These are phyloP conservation scores for Clarireedia monteithiana DNA, from an alignment of 2,329 filamentous ascomycete species.

Conservation along the genomic window DNA sequence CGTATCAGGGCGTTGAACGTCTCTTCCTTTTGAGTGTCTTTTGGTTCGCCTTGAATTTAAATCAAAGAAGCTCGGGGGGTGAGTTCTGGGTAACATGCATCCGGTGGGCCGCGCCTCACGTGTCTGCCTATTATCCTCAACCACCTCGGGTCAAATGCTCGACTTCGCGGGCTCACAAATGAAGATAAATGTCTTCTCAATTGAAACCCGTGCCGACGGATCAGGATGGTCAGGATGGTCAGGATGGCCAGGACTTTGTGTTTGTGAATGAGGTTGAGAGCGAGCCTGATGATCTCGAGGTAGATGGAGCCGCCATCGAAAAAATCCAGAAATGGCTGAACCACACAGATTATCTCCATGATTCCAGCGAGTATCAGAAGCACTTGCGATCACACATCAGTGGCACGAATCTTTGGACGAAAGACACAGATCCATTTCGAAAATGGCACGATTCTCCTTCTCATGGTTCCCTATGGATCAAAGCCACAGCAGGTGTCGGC, in stretches of 20 bases:
- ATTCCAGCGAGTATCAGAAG: constrained; percentile 16
- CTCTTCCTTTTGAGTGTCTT: too few species aligned
- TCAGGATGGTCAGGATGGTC: background rate
- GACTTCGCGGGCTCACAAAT: background rate
- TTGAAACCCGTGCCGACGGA: background rate
- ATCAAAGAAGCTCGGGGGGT: too few species aligned
- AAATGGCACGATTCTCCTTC: constrained; percentile 17
- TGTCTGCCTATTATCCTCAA: too few species aligned
- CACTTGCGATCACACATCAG: constrained; percentile 13
- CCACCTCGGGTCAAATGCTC: too few species aligned
- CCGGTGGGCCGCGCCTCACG: too few species aligned
- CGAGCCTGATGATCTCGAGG: background rate
- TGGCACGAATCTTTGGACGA: constrained; percentile 18
- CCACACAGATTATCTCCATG: constrained; percentile 15
- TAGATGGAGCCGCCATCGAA: background rate
- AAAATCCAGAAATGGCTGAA: constrained; percentile 11
- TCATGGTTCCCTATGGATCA: constrained; percentile 38
- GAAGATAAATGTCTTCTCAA: background rate
- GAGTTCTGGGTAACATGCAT: too few species aligned
- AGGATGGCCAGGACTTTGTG: background rate
- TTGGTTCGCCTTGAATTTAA: too few species aligned
- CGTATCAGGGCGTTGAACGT: too few species aligned
- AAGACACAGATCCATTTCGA: constrained; percentile 13
- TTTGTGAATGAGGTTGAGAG: background rate
- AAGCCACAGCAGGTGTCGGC: constrained; percentile 36